Evolutionary conservation across 768 basidiomycete species (phyloP).

Genomic region (Mycena rosella): DNA sequence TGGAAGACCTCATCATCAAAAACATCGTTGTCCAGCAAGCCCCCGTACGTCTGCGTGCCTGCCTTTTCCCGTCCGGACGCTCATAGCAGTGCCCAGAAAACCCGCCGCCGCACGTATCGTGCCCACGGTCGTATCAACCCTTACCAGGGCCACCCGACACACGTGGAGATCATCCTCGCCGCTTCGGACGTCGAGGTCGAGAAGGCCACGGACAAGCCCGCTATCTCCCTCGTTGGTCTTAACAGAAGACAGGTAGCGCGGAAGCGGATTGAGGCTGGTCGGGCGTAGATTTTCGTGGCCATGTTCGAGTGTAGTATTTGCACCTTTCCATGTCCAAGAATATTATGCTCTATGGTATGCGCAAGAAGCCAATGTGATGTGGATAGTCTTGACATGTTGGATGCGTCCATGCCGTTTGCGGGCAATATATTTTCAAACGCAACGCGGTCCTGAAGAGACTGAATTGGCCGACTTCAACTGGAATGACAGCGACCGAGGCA

Average conservation of each 20-base stretch:
- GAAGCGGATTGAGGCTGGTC: constrained; percentile 88
- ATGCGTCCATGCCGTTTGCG: no score
- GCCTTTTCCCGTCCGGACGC: constrained; percentile 6
- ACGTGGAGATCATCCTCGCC: constrained; percentile 94
- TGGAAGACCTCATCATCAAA: constrained; percentile 94
- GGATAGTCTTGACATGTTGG: no score
- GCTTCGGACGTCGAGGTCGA: constrained; percentile 87
- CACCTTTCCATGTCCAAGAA: constrained; percentile 41
- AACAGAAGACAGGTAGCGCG: constrained; percentile 91
- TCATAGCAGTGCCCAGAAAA: constrained; percentile 71
- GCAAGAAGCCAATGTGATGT: constrained; percentile 13
- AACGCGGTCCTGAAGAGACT: no score
- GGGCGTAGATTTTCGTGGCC: constrained; percentile 55
- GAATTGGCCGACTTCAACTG: no score
- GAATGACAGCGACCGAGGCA: no score
- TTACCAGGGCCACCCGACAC: constrained; percentile 98
- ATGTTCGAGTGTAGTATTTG: constrained; percentile 40
- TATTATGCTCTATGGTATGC: constrained; percentile 41
- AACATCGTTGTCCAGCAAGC: constrained; percentile 99
- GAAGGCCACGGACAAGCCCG: constrained; percentile 88
- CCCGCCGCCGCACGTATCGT: constrained; percentile 99
- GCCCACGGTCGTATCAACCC: constrained; percentile 98
- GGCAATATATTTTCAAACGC: no score
- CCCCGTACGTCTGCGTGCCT: constrained; percentile 72
- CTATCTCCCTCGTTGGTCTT: constrained; percentile 69